These are phyloP conservation scores for Westerdykella sp. DNA, from an alignment of 2,329 filamentous ascomycete species.

Conservation along the genomic window DNA sequence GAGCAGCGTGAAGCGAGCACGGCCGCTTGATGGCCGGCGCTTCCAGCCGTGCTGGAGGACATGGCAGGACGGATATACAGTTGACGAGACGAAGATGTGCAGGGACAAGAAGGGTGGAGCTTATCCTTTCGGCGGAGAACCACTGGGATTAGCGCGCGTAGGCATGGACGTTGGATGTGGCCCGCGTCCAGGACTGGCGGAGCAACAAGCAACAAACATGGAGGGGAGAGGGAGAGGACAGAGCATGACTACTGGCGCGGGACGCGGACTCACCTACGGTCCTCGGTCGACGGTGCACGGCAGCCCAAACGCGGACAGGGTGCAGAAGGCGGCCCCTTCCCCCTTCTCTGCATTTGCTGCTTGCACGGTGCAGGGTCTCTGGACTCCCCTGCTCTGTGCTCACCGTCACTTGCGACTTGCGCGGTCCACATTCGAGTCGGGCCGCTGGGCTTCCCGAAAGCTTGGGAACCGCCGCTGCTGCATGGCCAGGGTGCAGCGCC, in stretches of 20 bases:
- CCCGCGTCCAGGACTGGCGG: constrained; percentile 7
- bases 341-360: too few relatives aligned
- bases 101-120: constrained; percentile 10
- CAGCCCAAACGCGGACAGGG: constrained; percentile 2
- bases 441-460: constrained; percentile 30
- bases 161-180: constrained; percentile 17
- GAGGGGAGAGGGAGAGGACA: too few relatives aligned
- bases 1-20: constrained; percentile 25
- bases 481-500: constrained; percentile 7
- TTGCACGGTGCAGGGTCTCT: neutral
- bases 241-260: too few relatives aligned
- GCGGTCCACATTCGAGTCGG: constrained; percentile 28
- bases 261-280: constrained; percentile 12
- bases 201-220: constrained; percentile 7
- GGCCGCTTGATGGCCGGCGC: constrained; percentile 34
- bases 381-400: constrained; percentile 3
- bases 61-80: neutral
- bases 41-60: constrained; percentile 21
- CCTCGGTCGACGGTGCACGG: too few relatives aligned
- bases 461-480: constrained; percentile 18
- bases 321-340: neutral
- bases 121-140: constrained; percentile 7
- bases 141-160: constrained; percentile 10
- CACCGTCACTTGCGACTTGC: constrained; percentile 20
- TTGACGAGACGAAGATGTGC: constrained; percentile 7